These are phyloP conservation scores for Backusella mclennaniae DNA, from an alignment of 192 early-diverging fungal species.

Conservation along the genomic window DNA sequence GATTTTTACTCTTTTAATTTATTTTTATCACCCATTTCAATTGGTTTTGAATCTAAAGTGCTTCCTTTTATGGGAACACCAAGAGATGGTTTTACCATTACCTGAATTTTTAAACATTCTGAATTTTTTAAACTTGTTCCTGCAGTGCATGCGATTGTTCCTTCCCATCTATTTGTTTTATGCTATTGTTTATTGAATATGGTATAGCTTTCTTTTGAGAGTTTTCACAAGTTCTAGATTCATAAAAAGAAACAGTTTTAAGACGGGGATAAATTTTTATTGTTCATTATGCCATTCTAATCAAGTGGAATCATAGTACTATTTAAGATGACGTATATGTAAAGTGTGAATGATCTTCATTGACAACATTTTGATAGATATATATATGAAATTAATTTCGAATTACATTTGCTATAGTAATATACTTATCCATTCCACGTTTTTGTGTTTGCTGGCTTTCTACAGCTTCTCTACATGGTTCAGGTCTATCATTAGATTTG, in stretches of 20 bases:
- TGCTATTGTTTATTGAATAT: background rate
- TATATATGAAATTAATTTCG: background rate
- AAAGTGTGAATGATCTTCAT: background rate
- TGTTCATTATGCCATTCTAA: background rate
- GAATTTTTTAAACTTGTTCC: background rate
- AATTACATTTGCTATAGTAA: background rate
- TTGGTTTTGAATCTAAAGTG: background rate
- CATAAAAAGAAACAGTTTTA: background rate
- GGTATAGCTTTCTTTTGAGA: background rate
- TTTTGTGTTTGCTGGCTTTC: background rate
- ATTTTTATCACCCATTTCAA: background rate
- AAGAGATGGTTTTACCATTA: background rate
- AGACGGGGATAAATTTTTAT: background rate
- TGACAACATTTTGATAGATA: background rate
- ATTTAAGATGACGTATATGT: background rate
- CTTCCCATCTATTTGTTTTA: background rate
- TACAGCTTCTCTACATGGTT: background rate
- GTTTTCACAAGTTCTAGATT: background rate
- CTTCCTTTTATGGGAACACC: background rate
- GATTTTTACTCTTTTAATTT: slow-evolving; percentile 3
- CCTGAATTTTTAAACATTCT: background rate
- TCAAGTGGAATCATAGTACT: background rate
- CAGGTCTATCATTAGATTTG: background rate
- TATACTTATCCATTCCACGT: background rate
- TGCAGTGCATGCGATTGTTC: background rate